Evolutionary conservation across 2,329 filamentous ascomycete species (phyloP), one percentile per base, ranked within the genome.

Genomic region (Arthrobotrys megalospora): DNA sequence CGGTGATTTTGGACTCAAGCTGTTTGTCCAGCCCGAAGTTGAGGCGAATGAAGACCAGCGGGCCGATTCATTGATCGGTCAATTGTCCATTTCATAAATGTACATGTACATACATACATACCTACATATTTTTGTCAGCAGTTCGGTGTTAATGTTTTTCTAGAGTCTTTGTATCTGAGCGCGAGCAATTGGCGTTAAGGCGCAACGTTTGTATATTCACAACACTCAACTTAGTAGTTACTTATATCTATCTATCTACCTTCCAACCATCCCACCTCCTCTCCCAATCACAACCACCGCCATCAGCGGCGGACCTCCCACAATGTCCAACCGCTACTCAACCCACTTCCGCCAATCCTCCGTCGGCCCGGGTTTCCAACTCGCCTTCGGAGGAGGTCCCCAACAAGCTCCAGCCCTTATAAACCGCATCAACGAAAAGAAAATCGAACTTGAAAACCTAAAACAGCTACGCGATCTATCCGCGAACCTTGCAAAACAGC

Each of bases 401-500:
- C 67, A 72, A 38, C 77, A 82, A 8, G 24, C 81, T 83, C 82
- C 78, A 83, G 82, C 81, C 24, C 24, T 85, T 81, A 32, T 86
- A 87, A 89, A 91, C 52, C 91, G 93, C 80, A 93, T 96, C 83
- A 90, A 92, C 80, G 93, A 96, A 85, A 96, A 96, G 87, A 93
- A 92, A 84, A 90, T 90, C 67, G 93, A 96, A 84, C 88, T 96
- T 5, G 91, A 94, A 81, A 92, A 90, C 82, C 86, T 96, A 73
- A 91, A 90, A 83, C 91, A 96, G 83, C 85, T 96, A 64, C 89
- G 92, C 81, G 91, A 94, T 82, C 87, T 96, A 53, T 95, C 92
- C 81, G 92, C 91, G 21, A 92, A 91, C 1, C 88, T 95, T 38
- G 93, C 93, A 48, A 88, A 89, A 47, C 93, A 96, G 84, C 96